Base-by-base conservation (phyloP, 1,284 basidiomycete species). In the Puccinia novopanici region DNA sequence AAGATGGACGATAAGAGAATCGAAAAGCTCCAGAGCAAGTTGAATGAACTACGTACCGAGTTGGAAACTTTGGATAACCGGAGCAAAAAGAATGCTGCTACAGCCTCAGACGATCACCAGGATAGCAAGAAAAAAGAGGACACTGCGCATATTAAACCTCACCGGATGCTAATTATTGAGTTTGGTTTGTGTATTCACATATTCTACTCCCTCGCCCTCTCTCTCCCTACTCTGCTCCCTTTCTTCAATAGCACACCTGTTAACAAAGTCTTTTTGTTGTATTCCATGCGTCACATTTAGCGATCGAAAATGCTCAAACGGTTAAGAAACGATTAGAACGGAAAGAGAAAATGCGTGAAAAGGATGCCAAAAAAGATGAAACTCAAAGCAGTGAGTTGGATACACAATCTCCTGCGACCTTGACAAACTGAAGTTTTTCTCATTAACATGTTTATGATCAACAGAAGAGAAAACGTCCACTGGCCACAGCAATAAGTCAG, bases 241-340 rank as follows among this genome's bases (percentile, higher is more conserved):
- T 30, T 8, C 37, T 27, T 59, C 8, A 40, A 3, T n/a, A 48
- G 27, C 4, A 61, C 24, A 40, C 30, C 17, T 65, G 27, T 54
- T 52, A 34, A 61, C 63, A 52, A 0, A 22, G n/a, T 24, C 37
- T 34, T 24, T 50, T 59, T 37, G 52, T 24, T 67, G 17, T 13
- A 61, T 30, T 37, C 13, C 59, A 17, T 50, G 10, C 30, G 30
- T 40, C n/a, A 37, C 27, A 17, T n/a, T 40, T 59, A 79, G 76
- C 93, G 55, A 92, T 96, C 79, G 93, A 98, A 88, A 97, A 98
- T 84, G 88, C 93, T 5, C 92, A 95, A 86, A 93, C 95, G 30
- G 90, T 93, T 37, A 90, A 91, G 81, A 87, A 92, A 79, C 88
- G 92, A 82, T 87, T 88, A 70, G 88, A 89, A 17, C 87, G 88